Evolutionary conservation across 306 rosid genomes (phyloP).

Genomic region (Erythrophleum fordii): DNA sequence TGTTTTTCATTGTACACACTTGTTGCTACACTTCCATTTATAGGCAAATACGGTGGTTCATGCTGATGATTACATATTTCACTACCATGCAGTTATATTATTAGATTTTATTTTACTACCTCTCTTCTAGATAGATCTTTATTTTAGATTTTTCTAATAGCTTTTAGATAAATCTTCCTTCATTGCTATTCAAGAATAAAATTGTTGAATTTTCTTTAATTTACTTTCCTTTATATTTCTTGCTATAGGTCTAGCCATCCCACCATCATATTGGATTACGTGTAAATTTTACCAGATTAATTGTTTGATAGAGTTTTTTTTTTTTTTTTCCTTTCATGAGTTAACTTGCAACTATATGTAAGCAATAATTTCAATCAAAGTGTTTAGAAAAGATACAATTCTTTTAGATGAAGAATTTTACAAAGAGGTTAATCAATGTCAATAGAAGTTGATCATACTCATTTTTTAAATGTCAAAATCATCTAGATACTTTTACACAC

Average conservation of each 20-base stretch:
- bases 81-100: no score
- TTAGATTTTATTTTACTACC: neutral
- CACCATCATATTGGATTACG: neutral
- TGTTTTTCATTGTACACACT: no score
- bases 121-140: neutral
- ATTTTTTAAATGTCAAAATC: no score
- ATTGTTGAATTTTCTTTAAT: neutral
- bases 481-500: no score
- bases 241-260: neutral
- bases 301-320: neutral
- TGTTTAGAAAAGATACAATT: no score
- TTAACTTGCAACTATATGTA: neutral
- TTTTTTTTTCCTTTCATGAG: neutral
- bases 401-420: neutral
- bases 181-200: neutral
- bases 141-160: neutral
- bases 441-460: no score
- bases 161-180: neutral
- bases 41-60: no score
- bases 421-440: neutral
- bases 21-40: no score
- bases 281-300: neutral
- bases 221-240: neutral
- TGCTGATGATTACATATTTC: no score
- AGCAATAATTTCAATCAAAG: neutral